Evolutionary conservation across 2,329 filamentous ascomycete species (phyloP), one percentile per base, ranked within the genome.

Genomic region (Fusarium transvaalense): DNA sequence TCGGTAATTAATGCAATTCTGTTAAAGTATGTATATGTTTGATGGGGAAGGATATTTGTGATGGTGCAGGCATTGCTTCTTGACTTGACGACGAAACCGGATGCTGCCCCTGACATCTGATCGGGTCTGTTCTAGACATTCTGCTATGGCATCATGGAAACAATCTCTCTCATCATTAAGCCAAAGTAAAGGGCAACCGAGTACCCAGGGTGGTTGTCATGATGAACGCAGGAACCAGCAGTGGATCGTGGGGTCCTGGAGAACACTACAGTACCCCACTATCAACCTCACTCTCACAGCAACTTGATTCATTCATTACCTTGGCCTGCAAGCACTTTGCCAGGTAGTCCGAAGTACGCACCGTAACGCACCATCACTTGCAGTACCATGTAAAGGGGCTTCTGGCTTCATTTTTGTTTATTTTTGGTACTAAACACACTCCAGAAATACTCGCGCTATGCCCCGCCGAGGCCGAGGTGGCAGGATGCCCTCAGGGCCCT

Each of bases 401-500:
- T 21, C 34, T 38, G 23, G 10, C 17, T 32, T 29, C 23, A 21
- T 10, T 12, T 25, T 17, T 37, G 27, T 15, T 21, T 19, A 15
- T 23, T 50, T n/a, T 29, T 32, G 47, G 17, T 25, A 27, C 17
- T n/a, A 29, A 37, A n/a, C 35, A 21, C 32, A 39, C 32, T 55
- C 32, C 13, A 29, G 17, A 38, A 21, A 25, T 27, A 47, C 58
- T 57, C 45, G 53, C 52, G 61, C 61, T 21, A 78, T 78, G 76
- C 69, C 71, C 38, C 71, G 70, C 35, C 75, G 74, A 74, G 75
- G 70, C n/a, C 75, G 75, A 74, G 75, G 77, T 41, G 75, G 69
- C 43, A 77, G 75, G 48, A 67, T 71, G 17, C 67, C 77, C 12
- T 87, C 88, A 47, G 85, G 85, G 51, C 84, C 87, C 70, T 92